Evolutionary conservation across 768 basidiomycete genomes (phyloP), one percentile per base, ranked within the genome.

Genomic region (Lentinula sp.): DNA sequence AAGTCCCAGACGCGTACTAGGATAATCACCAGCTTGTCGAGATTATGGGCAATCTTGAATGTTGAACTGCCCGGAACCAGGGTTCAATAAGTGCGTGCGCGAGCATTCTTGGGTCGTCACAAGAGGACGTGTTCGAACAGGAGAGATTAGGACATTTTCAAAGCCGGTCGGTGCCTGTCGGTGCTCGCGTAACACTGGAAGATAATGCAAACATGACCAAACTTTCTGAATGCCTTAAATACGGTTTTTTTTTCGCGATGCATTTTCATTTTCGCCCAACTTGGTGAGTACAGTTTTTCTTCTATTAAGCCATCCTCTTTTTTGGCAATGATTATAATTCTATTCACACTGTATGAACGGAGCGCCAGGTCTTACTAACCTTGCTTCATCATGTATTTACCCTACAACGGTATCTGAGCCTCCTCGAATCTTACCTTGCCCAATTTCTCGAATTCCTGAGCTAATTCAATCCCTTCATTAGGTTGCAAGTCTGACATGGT

Each of bases 381-480:
- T 68, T 71, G 75, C 70, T 78, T 79, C 55, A 56, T 56, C 59
- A 68, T 84, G 86, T 85, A 70, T 78, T 72, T 66, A 71, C 78
- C 83, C 86, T 89, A 90, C 88, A 89, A 90, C 88, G 88, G 88
- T 90, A 90, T 80, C 88, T 90, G 88, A 90, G 74, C 78, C 72
- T 67, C 64, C 65, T 45, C 61, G 59, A 62, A 63, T 65, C 54
- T 54, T 65, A 37, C 45, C 50, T 32, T 42, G 39, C 56, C 58
- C 28, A 28, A 45, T 57, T 57, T 58, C 35, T 15, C 50, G 3
- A 35, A 63, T 23, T 40, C 58, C 31, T 46, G 53, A 55, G 53
- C 67, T 70, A 43, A 63, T 54, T 57, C 37, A 5, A 60, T 52
- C n/a, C 18, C 7, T 39, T n/a, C n/a, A n/a, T 53, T 31, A 61